Evolutionary conservation across 352 stramenopile species (phyloP), one percentile per base, ranked within the genome.

Genomic region (Phytophthora rubi): DNA sequence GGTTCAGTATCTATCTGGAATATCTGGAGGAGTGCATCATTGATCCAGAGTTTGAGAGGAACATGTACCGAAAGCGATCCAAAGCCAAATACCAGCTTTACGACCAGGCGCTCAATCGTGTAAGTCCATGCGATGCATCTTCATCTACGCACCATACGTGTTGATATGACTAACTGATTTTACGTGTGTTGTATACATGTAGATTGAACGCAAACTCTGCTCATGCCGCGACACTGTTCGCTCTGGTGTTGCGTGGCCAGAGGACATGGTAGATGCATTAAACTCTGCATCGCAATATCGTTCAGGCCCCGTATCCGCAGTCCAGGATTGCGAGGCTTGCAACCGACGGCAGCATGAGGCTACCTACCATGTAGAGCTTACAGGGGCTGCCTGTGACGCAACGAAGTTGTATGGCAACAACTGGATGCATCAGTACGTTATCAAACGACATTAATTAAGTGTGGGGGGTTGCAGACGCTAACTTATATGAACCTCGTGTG

Each of bases 1-100:
- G 89, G 89, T 96, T 96, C 61, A 48, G 54, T n/a, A 91, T 96
- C 45, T 96, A 96, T 68, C 52, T 96, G 44, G 71, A 81, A 49
- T 96, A 95, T 70, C 58, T 96, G 18, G 87, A 96, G 63, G 78
- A 92, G 54, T 79, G 75, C 53, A 84, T 96, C 23, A 49, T 90
- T 16, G 82, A 94, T 39, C 58, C 76, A 0, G 73, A 85, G 1
- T 73, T 94, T 56, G 86, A 93, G 53, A 78, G 65, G 37, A 86
- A 86, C 59, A 88, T 92, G 68, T 75, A 71, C 59, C 68, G 58
- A n/a, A 68, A 70, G 15, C 67, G 61, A 15, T 70, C 61, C 6
- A 83, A 81, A 13, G 59, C 60, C 0, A 62, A 81, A 21, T 77
- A 92, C 56, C 68, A 81, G 47, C 53, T 92, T 8, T 94, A 88